Conservation (phyloP, 2,329 filamentous ascomycete species). For the Conoideocrella luteorostrata region DNA sequence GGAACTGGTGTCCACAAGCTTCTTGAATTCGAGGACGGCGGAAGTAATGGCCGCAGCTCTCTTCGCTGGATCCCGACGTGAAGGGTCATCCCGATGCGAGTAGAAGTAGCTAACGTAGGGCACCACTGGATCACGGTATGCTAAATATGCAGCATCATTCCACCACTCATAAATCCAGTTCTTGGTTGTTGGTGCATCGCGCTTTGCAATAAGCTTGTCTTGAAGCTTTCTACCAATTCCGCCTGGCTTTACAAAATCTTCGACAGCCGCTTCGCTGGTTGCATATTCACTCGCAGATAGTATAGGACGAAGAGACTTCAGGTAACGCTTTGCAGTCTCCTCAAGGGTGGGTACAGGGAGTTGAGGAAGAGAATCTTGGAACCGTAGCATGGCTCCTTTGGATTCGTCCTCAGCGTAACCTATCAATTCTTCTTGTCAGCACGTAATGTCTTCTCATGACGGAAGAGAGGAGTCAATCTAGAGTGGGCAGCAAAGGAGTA, state of each 20-base stretch:
- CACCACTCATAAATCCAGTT: constrained; percentile 99
- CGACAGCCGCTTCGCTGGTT: constrained; percentile 72
- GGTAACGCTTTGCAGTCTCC: constrained; percentile 73
- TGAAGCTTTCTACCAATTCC: constrained; percentile 78
- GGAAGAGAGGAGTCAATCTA: neutral
- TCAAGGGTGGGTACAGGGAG: constrained; percentile 77
- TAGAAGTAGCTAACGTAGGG: constrained; percentile 99
- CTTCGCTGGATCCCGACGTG: constrained; percentile 81
- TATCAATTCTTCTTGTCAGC: constrained; percentile 25
- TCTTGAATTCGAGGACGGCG: constrained; percentile 87
- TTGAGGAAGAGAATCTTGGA: constrained; percentile 75
- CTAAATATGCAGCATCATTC: constrained; percentile 90
- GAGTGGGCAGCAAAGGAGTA: too few species aligned
- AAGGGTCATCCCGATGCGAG: constrained; percentile 89
- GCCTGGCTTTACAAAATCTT: constrained; percentile 83
- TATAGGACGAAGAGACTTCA: constrained; percentile 72
- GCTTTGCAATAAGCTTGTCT: constrained; percentile 73
- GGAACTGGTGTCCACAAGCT: constrained; percentile 72
- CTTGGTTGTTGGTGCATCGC: constrained; percentile 72
- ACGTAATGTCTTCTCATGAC: too few species aligned
- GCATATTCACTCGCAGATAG: constrained; percentile 63
- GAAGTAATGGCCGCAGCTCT: constrained; percentile 86
- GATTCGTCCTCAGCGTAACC: constrained; percentile 75
- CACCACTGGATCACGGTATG: constrained; percentile 89
- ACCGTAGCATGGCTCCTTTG: constrained; percentile 76